Base-by-base conservation (phyloP, 2,329 filamentous ascomycete genomes). In the Chaetomiaceae sp. region DNA sequence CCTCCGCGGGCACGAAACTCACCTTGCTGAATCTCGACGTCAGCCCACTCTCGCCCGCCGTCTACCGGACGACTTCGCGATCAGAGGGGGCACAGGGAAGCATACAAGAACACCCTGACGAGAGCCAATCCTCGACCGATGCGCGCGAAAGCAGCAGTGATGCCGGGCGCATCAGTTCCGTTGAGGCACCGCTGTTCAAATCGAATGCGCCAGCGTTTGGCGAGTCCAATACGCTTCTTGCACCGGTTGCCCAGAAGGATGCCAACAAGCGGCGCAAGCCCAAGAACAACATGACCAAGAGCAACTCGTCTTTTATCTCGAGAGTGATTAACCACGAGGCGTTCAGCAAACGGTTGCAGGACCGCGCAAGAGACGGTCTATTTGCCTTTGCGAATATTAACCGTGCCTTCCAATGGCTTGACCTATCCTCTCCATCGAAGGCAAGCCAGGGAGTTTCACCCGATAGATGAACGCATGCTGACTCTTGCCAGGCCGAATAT, bases 261-360 rank as follows among this genome's bases (percentile, higher is more conserved):
- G 79, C 81, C 36, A 84, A 81, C 59, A 96, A 96, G 76, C 81
- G 84, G 67, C 82, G 86, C 65, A 99, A 99, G 69, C 94, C 94
- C 2, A 99, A 97, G 78, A 97, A 92, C 71, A 97, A 95, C 69
- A 94, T 99, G 69, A 85, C 92, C 48, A 99, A 99, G 76, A 97
- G 90, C 73, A 97, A 96, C 70, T 99, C 94, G 9, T 96, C 92
- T 0, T 99, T 96, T 66, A 94, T 99, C 27, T 96, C 92, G n/a
- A 78, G 94, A 50, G 92, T 96, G 29, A 96, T 97, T 59, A 85
- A 90, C 14, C 89, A 96, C 64, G 94, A 99, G 63, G 78, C 79
- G 4, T 71, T 95, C 50, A 78, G 80, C 20, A 95, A 94, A 71
- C 85, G 88, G 59, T 71, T 97, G 58, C 80, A 82, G 44, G 94